These are phyloP conservation scores for Rhinocladiella similis DNA, from an alignment of 2,329 filamentous ascomycete genomes.

Conservation along the genomic window DNA sequence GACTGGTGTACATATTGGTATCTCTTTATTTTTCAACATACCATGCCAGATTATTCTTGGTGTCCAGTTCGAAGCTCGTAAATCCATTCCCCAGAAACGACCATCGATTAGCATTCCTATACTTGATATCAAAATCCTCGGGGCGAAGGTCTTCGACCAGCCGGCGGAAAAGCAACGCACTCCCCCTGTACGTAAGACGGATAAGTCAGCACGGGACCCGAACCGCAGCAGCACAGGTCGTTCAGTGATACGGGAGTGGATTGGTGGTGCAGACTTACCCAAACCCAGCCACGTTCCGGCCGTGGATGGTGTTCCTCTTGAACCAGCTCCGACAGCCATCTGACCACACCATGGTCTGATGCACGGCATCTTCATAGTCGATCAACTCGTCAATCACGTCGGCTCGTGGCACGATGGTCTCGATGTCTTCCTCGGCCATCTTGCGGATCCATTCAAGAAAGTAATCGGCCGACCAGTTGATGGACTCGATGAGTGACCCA, in stretches of 20 bases:
- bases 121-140: constrained; percentile 26
- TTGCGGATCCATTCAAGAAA: constrained; percentile 35
- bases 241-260: too few species aligned
- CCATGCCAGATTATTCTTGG: constrained; percentile 31
- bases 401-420: constrained; percentile 31
- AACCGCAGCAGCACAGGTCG: too few species aligned
- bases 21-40: constrained; percentile 18
- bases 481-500: constrained; percentile 30
- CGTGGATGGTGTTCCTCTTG: constrained; percentile 21
- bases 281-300: constrained; percentile 22
- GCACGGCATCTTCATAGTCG: constrained; percentile 35
- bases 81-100: constrained; percentile 40
- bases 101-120: constrained; percentile 14
- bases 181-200: constrained; percentile 4
- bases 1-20: too few species aligned
- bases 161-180: constrained; percentile 37
- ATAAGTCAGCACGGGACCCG: too few species aligned
- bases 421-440: constrained; percentile 36
- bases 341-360: constrained; percentile 33
- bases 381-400: constrained; percentile 35
- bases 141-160: constrained; percentile 36
- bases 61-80: constrained; percentile 33
- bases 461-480: constrained; percentile 33
- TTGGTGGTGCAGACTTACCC: neutral
- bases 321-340: constrained; percentile 24